A percentile compares a stretch with the other conserved stretches of the same genome.
Conservation (phyloP, 1,284 basidiomycete species). For the Rhodotorula mucilaginosa region DNA sequence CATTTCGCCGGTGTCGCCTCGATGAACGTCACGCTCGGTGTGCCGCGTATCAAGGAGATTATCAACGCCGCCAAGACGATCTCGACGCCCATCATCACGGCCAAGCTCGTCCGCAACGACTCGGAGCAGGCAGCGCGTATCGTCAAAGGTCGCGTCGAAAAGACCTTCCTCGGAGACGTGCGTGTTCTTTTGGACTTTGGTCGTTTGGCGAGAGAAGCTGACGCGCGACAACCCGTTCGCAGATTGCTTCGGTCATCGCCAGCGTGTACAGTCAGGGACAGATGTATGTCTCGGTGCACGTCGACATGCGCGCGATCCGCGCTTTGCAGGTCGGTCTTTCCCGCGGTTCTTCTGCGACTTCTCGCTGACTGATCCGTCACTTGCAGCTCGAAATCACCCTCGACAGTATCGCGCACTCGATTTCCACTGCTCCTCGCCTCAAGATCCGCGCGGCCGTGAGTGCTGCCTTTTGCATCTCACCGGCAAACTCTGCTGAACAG, state of each 20-base stretch:
- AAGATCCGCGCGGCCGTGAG: slow-evolving; percentile 83
- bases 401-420: slow-evolving; percentile 89
- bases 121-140: slow-evolving; percentile 89
- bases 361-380: not conserved
- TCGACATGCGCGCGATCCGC: slow-evolving; percentile 84
- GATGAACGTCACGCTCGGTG: slow-evolving; percentile 99
- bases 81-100: slow-evolving; percentile 97
- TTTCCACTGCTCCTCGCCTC: slow-evolving; percentile 81
- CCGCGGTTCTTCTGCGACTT: not conserved
- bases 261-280: slow-evolving; percentile 93
- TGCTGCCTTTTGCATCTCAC: not conserved
- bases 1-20: slow-evolving; percentile 99
- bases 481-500: too few relatives aligned
- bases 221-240: not conserved
- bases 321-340: slow-evolving; percentile 71
- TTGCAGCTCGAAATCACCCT: slow-evolving; percentile 82
- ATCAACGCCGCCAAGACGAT: slow-evolving; percentile 98
- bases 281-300: slow-evolving; percentile 88
- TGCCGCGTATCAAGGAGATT: slow-evolving; percentile 99
- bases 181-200: slow-evolving; percentile 43
- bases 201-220: not conserved
- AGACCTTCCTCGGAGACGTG: slow-evolving; percentile 90
- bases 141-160: slow-evolving; percentile 94
- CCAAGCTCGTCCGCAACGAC: slow-evolving; percentile 72
- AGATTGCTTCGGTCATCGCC: slow-evolving; percentile 89